Base-by-base conservation (phyloP, 2,329 filamentous ascomycete genomes). In the Aureobasidium sp. region DNA sequence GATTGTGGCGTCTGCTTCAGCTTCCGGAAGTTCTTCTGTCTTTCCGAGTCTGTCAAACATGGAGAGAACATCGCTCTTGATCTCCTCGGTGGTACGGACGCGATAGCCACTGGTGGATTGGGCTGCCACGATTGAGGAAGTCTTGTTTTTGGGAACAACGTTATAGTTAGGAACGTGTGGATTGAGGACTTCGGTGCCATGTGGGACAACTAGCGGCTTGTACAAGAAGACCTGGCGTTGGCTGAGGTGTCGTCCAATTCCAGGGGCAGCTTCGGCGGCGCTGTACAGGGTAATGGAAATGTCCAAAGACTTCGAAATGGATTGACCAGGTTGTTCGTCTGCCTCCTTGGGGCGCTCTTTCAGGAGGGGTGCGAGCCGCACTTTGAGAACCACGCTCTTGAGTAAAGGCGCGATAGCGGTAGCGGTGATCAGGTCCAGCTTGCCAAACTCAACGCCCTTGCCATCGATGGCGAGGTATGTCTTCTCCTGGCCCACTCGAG, bases 41-140 rank as follows among this genome's bases (percentile, higher is more conserved):
- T 86, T 86, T 27, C 86, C 83, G 40, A 96, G 82, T 8, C 86
- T 87, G 74, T 96, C 91, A 68, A 99, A 96, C 70, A 97, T 89
- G 43, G 84, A 85, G 71, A 90, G 83, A 23, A 96, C 88, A 61
- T 96, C 91, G 64, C 84, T 86, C 10, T 88, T 87, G 62, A 96
- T 87, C 73, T 97, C 91, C 67, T 97, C 93, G 0, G 86, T 85
- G 0, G 89, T 93, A 33, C 90, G 83, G 50, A 75, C 73, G 57
- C 74, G 68, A 62, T 75, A 75, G 7, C 64, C 63, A 15, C 33
- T 27, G 13, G 51, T 27, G 9, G 37, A 46, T 21, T 53, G 43
- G 9, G 27, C 21, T 21, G 33, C 11, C 10, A 58, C 23, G 8
- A 10, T 21, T 4, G 47, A 23, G 8, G 51, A 33, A 35, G 29